A percentile compares a stretch with the other conserved stretches of the same genome.
Evolutionary conservation across 2,329 filamentous ascomycete species (phyloP).

Genomic region (Canariomyces notabilis): DNA sequence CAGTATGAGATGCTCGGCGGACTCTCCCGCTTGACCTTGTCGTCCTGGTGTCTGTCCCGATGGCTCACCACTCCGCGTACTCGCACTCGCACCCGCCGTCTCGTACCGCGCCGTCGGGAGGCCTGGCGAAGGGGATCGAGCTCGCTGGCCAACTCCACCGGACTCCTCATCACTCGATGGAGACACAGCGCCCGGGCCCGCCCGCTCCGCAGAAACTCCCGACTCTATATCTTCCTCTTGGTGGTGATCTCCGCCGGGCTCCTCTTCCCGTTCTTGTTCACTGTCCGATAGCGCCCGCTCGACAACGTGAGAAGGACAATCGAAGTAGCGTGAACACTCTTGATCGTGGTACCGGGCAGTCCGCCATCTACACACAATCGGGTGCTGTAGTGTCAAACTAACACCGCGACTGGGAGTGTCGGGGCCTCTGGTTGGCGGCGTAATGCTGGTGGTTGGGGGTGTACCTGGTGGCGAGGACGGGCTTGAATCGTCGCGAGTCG

Average conservation of each 20-base stretch:
- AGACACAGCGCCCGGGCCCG: constrained; percentile 12
- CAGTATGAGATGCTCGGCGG: neutral
- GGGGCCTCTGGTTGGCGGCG: constrained; percentile 24
- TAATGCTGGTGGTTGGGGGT: constrained; percentile 15
- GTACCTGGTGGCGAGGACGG: constrained; percentile 7
- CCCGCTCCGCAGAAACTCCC: neutral
- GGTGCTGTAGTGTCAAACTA: neutral
- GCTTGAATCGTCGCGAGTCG: constrained; percentile 29
- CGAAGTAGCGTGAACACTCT: constrained; percentile 44
- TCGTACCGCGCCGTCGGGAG: neutral
- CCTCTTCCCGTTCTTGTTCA: constrained; percentile 17
- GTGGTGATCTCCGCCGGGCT: constrained; percentile 7
- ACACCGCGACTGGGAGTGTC: constrained; percentile 1
- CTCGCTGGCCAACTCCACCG: neutral
- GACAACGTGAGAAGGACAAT: constrained; percentile 44
- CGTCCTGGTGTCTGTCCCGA: neutral
- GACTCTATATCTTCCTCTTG: constrained; percentile 4
- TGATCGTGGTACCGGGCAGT: constrained; percentile 36
- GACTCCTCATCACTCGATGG: constrained; percentile 7
- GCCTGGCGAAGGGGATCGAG: constrained; percentile 6
- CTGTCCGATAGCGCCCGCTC: constrained; percentile 35
- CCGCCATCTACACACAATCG: constrained; percentile 35
- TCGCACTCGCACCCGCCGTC: neutral
- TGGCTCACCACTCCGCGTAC: neutral
- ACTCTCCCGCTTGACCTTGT: neutral